Evolutionary conservation across 371 early-diverging fungal species (phyloP), one percentile per base, ranked within the genome.

Genomic region (Saksenaea vasiformis): DNA sequence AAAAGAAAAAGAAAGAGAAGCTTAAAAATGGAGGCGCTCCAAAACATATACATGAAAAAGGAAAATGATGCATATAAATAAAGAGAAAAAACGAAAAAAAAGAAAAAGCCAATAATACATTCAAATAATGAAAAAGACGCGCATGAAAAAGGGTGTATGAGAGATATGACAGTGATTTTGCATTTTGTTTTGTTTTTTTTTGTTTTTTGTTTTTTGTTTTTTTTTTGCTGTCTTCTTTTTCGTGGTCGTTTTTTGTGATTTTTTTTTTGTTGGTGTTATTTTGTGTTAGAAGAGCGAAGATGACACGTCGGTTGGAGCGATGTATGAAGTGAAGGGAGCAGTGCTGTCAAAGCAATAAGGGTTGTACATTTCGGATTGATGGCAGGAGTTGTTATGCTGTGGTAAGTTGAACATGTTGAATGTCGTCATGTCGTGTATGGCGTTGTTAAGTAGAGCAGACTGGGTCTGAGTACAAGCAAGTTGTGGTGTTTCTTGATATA

Each of bases 241-340:
- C n/a, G n/a, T n/a, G n/a, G n/a, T n/a, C n/a, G n/a, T n/a, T n/a
- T n/a, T n/a, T n/a, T n/a, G n/a, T n/a, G n/a, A n/a, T n/a, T 31
- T 31, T 31, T 31, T 31, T 31, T 31, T 31, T 31, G 2, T 31
- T 31, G 4, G 31, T 31, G 2, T 31, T 31, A 7, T 31, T 31
- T 31, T 31, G 31, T 11, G 53, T n/a, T 17, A 55, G 22, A 57
- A n/a, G 27, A 44, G 54, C 27, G 53, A 26, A 61, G 61, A 61
- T 17, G 65, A 41, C 11, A 69, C 43, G n/a, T 69, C 69, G 15
- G n/a, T 57, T 10, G 69, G 60, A 15, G 58, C 54, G 37, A 67
- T 54, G 31, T 57, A 69, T 8, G 65, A 61, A 31, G 65, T 38
- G 55, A 58, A 65, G 11, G 24, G 4, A 8, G 11, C 24, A 8